Evolutionary conservation across 2,329 filamentous ascomycete species (phyloP).

Genomic region (Paracoccidioides brasiliensis): DNA sequence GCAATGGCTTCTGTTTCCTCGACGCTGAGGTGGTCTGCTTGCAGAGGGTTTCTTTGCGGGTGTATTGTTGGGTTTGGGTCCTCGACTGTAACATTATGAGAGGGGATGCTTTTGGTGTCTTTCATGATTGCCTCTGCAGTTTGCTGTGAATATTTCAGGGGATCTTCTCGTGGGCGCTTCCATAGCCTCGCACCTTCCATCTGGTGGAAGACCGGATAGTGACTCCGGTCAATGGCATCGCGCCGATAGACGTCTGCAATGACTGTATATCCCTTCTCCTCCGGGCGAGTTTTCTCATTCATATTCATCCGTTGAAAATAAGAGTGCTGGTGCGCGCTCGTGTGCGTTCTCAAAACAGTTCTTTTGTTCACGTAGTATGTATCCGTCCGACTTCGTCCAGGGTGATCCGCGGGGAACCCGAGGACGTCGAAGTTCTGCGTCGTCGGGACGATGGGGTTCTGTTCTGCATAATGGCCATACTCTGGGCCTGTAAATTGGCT

Average conservation of each 20-base stretch:
- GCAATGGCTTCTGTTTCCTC: slow-evolving; percentile 73
- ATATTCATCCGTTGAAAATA: slow-evolving; percentile 54
- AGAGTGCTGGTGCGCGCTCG: slow-evolving; percentile 82
- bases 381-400: slow-evolving; percentile 74
- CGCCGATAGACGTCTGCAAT: slow-evolving; percentile 89
- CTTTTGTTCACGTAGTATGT: slow-evolving; percentile 87
- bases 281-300: slow-evolving; percentile 22
- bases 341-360: slow-evolving; percentile 83
- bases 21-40: slow-evolving; percentile 53
- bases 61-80: slow-evolving; percentile 72
- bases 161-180: slow-evolving; percentile 45
- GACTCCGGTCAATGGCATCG: slow-evolving; percentile 86
- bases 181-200: slow-evolving; percentile 93
- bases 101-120: slow-evolving; percentile 59
- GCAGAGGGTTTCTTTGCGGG: slow-evolving; percentile 67
- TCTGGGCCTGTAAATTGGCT: slow-evolving; percentile 63
- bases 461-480: slow-evolving; percentile 64
- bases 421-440: slow-evolving; percentile 93
- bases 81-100: slow-evolving; percentile 62
- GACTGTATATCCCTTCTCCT: slow-evolving; percentile 65
- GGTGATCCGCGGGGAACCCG: slow-evolving; percentile 77
- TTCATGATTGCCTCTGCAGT: slow-evolving; percentile 50
- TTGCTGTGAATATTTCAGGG: slow-evolving; percentile 26
- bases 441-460: slow-evolving; percentile 73
- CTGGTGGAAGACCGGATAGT: slow-evolving; percentile 96